Evolutionary conservation across 2,329 filamentous ascomycete genomes (phyloP).

Genomic region (Colletotrichum lentis): DNA sequence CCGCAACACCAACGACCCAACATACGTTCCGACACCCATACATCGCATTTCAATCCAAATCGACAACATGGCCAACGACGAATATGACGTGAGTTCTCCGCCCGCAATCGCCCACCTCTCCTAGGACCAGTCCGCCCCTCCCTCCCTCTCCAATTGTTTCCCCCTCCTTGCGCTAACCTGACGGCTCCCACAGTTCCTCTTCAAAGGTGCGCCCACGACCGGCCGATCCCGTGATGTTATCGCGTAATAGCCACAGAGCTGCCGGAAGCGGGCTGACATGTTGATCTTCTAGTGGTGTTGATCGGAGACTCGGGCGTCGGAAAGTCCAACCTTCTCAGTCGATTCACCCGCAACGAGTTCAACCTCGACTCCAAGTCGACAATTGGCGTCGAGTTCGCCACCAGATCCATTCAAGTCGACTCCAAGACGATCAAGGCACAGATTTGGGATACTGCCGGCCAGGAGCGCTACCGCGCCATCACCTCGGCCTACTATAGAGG

Average conservation of each 20-base stretch:
- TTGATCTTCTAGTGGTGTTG: constrained; percentile 76
- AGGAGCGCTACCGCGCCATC: constrained; percentile 98
- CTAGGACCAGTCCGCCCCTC: constrained; percentile 21
- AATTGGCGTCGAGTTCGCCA: constrained; percentile 99
- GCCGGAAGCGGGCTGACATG: constrained; percentile 43
- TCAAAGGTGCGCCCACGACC: constrained; percentile 77
- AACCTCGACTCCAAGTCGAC: constrained; percentile 99
- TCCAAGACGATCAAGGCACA: constrained; percentile 99
- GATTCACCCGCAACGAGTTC: constrained; percentile 99
- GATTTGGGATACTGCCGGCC: constrained; percentile 99
- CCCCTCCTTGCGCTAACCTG: constrained; percentile 40
- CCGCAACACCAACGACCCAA: constrained; percentile 42
- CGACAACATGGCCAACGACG: constrained; percentile 95
- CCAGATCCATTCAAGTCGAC: constrained; percentile 97
- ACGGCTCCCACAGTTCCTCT: constrained; percentile 78
- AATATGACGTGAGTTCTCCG: constrained; percentile 87
- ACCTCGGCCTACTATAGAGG: constrained; percentile 99
- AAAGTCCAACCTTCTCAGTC: constrained; percentile 99
- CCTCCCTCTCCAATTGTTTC: constrained; percentile 42
- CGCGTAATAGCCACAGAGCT: constrained; percentile 16
- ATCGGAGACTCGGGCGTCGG: constrained; percentile 99
- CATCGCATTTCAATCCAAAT: constrained; percentile 41
- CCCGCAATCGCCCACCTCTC: constrained; percentile 11
- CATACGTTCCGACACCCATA: constrained; percentile 39
- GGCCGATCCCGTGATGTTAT: constrained; percentile 40